phyloP scores from a whole-genome alignment of 164 flowering plant species.

The Macadamia integrifolia region DNA sequence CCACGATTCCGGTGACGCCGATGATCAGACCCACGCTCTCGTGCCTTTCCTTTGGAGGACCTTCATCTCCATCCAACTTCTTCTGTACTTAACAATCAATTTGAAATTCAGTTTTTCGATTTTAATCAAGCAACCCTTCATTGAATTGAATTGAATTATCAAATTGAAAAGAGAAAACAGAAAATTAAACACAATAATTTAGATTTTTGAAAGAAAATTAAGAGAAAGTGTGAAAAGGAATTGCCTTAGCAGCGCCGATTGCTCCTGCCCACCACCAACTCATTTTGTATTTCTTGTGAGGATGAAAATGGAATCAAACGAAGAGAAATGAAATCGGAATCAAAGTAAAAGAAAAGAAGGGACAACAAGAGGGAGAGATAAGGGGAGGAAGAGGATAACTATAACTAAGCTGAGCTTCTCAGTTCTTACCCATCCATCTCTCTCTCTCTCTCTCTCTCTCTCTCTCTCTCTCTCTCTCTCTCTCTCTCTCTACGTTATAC shows the following conservation, averaged over 20 bases:
- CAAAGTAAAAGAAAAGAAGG: background rate
- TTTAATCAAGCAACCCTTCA: too few species aligned
- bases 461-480: too few species aligned
- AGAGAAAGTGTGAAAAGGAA: background rate
- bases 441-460: too few species aligned
- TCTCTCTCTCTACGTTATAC: too few species aligned
- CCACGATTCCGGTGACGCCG: conserved; percentile 83
- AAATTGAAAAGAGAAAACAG: background rate
- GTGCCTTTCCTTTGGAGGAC: conserved; percentile 16
- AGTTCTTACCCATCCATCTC: too few species aligned
- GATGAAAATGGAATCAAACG: too few species aligned
- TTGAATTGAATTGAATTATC: too few species aligned
- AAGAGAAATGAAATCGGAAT: too few species aligned
- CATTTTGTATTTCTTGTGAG: conserved; percentile 18
- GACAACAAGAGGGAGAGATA: background rate
- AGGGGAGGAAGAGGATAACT: too few species aligned
- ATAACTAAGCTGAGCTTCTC: too few species aligned
- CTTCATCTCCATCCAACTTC: conserved; percentile 51
- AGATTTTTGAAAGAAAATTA: background rate
- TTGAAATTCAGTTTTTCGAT: too few species aligned
- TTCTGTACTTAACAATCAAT: conserved; percentile 32
- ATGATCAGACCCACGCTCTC: conserved; percentile 61
- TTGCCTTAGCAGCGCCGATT: conserved; percentile 60
- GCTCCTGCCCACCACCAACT: conserved; percentile 87
- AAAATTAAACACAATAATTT: background rate